Evolutionary conservation across 495 filamentous ascomycete species (phyloP), one percentile per base, ranked within the genome.

Genomic region (Daldinia loculata): DNA sequence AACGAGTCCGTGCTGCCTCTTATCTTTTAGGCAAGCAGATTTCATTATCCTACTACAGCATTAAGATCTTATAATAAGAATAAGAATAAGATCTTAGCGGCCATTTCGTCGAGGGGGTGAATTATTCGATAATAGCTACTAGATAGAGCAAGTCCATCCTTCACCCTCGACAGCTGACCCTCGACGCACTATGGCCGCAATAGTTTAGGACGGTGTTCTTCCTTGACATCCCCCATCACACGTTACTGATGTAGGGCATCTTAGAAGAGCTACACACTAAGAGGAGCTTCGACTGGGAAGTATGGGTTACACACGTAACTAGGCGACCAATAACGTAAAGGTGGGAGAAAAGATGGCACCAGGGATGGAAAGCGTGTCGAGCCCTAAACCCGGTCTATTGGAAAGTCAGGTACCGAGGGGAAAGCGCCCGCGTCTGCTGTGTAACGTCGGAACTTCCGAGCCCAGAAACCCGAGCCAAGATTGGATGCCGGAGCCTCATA

Each of bases 391-490:
- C 56, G 61, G 51, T 48, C 70, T 48, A 66, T 66, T 66, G 66
- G 65, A 62, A 59, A 62, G 67, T 66, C 65, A 73, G 70, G 70
- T 73, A 73, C 70, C 66, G 65, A 73, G 56, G 61, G 59, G 70
- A 50, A 14, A 65, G 55, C 56, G 70, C 70, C 65, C 70, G 61
- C 70, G 50, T 69, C 65, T 73, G 65, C 51, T 73, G 70, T 73
- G 70, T 73, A 73, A 73, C 70, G 66, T 73, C 70, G 70, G 70
- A 66, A 62, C 57, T 73, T 69, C 70, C 61, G 57, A 69, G 56
- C 41, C 53, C 43, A 73, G 70, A 65, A 69, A 62, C 57, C 70
- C 70, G 70, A 73, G 38, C 65, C 70, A 73, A 69, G 65, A 69
- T 73, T 69, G 17, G 70, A 63, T 19, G 41, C 70, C 70, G 66